A percentile compares a stretch with the other conserved stretches of the same genome.
These are phyloP conservation scores for Geranomyces michiganensis DNA, from an alignment of 192 early-diverging fungal genomes.

Conservation along the genomic window DNA sequence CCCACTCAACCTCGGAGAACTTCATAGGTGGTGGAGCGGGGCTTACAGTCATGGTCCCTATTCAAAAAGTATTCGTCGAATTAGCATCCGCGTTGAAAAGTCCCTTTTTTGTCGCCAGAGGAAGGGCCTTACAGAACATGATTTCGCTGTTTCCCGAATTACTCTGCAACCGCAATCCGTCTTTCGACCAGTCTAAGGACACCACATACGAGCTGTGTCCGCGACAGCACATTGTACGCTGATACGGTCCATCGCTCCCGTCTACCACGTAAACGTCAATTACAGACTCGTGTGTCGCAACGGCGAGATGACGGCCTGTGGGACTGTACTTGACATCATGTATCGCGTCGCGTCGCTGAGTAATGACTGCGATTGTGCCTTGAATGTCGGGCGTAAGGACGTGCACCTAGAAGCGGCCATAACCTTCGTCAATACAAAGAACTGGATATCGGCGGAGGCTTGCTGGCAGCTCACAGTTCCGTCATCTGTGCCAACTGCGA, in stretches of 20 bases:
- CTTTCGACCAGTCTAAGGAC: slow-evolving; percentile 24
- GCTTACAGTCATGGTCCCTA: slow-evolving; percentile 30
- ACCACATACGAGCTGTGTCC: slow-evolving; percentile 34
- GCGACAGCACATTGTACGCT: slow-evolving; percentile 36
- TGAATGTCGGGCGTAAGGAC: slow-evolving; percentile 34
- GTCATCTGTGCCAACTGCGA: slow-evolving; percentile 40
- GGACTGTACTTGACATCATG: slow-evolving; percentile 38
- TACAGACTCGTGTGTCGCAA: slow-evolving; percentile 33
- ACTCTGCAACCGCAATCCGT: slow-evolving; percentile 27
- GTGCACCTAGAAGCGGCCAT: slow-evolving; percentile 17
- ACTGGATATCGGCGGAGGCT: neutral
- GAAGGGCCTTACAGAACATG: slow-evolving; percentile 36
- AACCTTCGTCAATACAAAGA: neutral
- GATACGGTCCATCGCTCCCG: slow-evolving; percentile 8
- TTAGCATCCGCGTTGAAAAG: neutral
- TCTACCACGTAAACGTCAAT: slow-evolving; percentile 39
- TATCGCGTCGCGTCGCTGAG: slow-evolving; percentile 35
- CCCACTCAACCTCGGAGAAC: slow-evolving; percentile 35
- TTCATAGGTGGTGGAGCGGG: slow-evolving; percentile 9
- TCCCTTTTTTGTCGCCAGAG: neutral
- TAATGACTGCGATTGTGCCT: slow-evolving; percentile 20
- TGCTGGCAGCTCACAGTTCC: slow-evolving; percentile 34
- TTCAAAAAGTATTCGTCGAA: neutral
- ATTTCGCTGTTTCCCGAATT: slow-evolving; percentile 38
- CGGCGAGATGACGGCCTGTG: slow-evolving; percentile 34